A percentile compares a stretch with the other conserved stretches of the same genome.
These are phyloP conservation scores for Raphanus raphanistrum DNA, from an alignment of 345 rosid genomes.

Conservation along the genomic window DNA sequence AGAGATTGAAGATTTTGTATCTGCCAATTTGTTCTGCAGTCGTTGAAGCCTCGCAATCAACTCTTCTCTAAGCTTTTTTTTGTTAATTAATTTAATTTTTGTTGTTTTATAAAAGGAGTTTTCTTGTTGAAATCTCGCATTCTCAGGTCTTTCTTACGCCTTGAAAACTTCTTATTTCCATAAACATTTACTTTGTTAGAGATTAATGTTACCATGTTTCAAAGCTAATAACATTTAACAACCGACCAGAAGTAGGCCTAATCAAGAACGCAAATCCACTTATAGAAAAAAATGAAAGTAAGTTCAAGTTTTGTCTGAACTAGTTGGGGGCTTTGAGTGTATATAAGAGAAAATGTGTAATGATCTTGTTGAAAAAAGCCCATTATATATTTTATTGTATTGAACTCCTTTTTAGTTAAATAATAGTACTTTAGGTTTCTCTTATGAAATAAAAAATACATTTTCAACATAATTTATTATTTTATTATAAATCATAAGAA, in stretches of 20 bases:
- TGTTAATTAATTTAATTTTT: background rate
- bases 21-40: constrained; percentile 20
- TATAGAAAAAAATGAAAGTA: too few relatives aligned
- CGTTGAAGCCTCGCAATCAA: constrained; percentile 38
- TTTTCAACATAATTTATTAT: too few relatives aligned
- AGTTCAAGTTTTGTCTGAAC: too few relatives aligned
- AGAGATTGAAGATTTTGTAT: constrained; percentile 3
- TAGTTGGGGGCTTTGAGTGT: too few relatives aligned
- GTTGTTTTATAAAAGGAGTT: background rate
- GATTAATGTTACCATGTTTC: background rate
- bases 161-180: constrained; percentile 19
- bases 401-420: too few relatives aligned
- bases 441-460: too few relatives aligned
- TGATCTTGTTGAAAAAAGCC: too few relatives aligned
- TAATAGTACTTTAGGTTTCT: too few relatives aligned
- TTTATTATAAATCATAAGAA: too few relatives aligned
- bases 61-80: constrained; percentile 3
- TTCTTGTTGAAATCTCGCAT: constrained; percentile 24
- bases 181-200: background rate
- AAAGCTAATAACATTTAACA: background rate
- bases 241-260: background rate
- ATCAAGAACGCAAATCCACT: background rate
- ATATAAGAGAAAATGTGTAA: too few relatives aligned
- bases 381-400: too few relatives aligned
- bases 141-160: constrained; percentile 34